Conservation (phyloP, 2,329 filamentous ascomycete species). For the Diatrype stigma region DNA sequence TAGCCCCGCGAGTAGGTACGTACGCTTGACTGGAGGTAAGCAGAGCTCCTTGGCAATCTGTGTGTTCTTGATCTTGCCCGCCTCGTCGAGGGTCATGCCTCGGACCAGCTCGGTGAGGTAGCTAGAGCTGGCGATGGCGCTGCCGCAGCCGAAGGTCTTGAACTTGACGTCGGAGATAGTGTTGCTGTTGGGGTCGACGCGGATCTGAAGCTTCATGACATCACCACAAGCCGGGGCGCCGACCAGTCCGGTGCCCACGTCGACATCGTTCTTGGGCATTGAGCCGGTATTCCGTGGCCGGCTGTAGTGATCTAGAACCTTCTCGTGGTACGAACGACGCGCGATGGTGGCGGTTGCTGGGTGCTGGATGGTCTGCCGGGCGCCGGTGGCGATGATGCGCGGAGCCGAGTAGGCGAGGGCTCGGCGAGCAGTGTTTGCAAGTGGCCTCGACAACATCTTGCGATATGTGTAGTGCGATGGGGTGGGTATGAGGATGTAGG, state of each 20-base stretch:
- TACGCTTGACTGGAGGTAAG: constrained; percentile 72
- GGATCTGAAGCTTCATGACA: constrained; percentile 91
- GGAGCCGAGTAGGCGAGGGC: constrained; percentile 37
- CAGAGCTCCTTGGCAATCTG: constrained; percentile 96
- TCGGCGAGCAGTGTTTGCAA: constrained; percentile 34
- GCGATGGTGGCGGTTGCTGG: constrained; percentile 32
- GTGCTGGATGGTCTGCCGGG: constrained; percentile 35
- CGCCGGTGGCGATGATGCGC: constrained; percentile 31
- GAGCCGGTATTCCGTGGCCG: constrained; percentile 74
- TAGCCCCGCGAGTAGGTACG: no score
- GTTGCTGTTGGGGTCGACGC: constrained; percentile 69
- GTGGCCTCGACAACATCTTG: constrained; percentile 46
- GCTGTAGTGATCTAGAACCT: constrained; percentile 78
- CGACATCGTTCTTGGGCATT: constrained; percentile 65
- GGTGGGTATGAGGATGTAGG: not conserved
- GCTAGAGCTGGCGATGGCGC: constrained; percentile 86
- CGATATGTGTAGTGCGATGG: constrained; percentile 1
- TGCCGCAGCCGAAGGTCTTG: constrained; percentile 80
- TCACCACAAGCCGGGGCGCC: constrained; percentile 88
- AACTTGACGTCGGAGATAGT: constrained; percentile 78
- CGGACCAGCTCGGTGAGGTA: constrained; percentile 93
- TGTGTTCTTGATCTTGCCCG: constrained; percentile 88
- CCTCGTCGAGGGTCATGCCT: constrained; percentile 95
- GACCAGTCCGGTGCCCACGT: constrained; percentile 75
- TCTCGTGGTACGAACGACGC: constrained; percentile 48